These are phyloP conservation scores for Aspergillus vadensis DNA, from an alignment of 2,329 filamentous ascomycete species.

Conservation along the genomic window DNA sequence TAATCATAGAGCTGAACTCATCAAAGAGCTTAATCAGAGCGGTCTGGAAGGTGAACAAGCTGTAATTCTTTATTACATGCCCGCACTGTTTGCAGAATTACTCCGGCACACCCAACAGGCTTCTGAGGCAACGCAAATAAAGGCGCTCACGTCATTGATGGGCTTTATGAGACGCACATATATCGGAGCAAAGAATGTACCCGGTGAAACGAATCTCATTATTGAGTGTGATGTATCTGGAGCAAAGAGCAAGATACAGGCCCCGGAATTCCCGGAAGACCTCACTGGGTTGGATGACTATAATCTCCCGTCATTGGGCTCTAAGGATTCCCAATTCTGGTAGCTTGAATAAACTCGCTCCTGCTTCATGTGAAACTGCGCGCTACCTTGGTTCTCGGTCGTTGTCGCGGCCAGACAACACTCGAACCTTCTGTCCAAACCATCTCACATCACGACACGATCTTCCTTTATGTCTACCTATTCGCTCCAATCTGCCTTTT, in stretches of 20 bases:
- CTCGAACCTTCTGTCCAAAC: too few species aligned
- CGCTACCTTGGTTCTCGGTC: too few species aligned
- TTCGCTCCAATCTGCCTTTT: background rate
- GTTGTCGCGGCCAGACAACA: too few species aligned
- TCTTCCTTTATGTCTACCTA: too few species aligned
- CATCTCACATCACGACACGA: too few species aligned
- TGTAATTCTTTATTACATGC: conserved; percentile 14
- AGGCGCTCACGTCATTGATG: conserved; percentile 6
- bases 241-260: background rate
- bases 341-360: too few species aligned
- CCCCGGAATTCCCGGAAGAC: background rate
- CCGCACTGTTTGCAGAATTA: conserved; percentile 6
- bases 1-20: background rate
- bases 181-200: background rate
- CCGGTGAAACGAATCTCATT: background rate
- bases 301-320: background rate
- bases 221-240: conserved; percentile 5
- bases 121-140: background rate
- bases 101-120: background rate
- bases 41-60: background rate
- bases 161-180: conserved; percentile 10
- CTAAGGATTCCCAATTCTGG: background rate
- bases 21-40: background rate
- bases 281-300: background rate
- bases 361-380: too few species aligned